phyloP scores from a whole-genome alignment of 306 rosid genomes.

The Medicago ruthenica region DNA sequence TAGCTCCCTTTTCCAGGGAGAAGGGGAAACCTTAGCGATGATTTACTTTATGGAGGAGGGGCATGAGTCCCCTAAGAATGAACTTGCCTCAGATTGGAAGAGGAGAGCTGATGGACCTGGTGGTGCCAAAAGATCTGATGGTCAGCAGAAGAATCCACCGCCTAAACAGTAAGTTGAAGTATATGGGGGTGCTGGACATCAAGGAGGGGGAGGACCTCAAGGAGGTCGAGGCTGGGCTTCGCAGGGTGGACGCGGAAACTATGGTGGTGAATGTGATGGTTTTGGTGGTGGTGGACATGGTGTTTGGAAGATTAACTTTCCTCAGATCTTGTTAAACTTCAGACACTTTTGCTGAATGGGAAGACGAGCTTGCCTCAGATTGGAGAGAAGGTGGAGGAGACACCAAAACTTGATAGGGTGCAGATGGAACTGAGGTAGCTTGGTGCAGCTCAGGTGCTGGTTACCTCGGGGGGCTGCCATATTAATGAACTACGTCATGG shows the following conservation, averaged over 20 bases:
- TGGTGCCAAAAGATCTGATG: too few relatives aligned
- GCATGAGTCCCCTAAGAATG: slow-evolving; percentile 46
- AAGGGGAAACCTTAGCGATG: slow-evolving; percentile 88
- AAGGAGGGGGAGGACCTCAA: too few relatives aligned
- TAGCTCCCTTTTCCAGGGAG: slow-evolving; percentile 88
- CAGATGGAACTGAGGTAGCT: slow-evolving; percentile 72
- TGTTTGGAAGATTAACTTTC: too few relatives aligned
- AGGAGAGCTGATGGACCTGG: slow-evolving; percentile 40
- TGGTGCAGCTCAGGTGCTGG: slow-evolving; percentile 94
- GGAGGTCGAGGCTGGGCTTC: too few relatives aligned
- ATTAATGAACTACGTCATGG: slow-evolving; percentile 62
- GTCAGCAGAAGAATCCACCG: too few relatives aligned
- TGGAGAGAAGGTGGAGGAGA: slow-evolving; percentile 57
- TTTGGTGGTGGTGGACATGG: too few relatives aligned
- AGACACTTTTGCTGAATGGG: slow-evolving; percentile 49
- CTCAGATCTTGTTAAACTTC: slow-evolving; percentile 44
- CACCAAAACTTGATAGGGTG: slow-evolving; percentile 58
- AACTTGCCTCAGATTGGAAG: slow-evolving; percentile 46
- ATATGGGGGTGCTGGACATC: too few relatives aligned
- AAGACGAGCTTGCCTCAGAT: slow-evolving; percentile 68
- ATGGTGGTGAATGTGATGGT: too few relatives aligned
- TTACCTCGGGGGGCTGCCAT: slow-evolving; percentile 68
- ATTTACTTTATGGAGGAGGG: slow-evolving; percentile 69
- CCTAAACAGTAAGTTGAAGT: too few relatives aligned
- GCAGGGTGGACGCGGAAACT: too few relatives aligned